Base-by-base conservation (phyloP, 495 filamentous ascomycete genomes). In the Hyaloscypha hepaticicola region DNA sequence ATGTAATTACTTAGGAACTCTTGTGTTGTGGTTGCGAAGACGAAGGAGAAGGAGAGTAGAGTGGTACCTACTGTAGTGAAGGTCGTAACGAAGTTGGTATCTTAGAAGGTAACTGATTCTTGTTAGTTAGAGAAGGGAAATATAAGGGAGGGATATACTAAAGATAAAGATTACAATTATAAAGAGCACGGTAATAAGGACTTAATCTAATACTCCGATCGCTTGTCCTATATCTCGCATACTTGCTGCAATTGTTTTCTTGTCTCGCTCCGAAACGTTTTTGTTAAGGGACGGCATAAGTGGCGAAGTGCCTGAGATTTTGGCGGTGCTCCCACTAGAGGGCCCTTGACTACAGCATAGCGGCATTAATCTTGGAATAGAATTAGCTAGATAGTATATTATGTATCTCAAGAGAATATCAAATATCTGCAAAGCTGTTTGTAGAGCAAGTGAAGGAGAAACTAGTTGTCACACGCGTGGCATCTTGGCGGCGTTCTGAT, bases 221-320 rank as follows among this genome's bases (percentile, higher is more conserved):
- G 95, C 95, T 73, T 97, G 92, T 75, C 96, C 92, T 60, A 99
- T 92, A 75, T 99, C 95, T 78, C 96, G 90, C 91, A 99, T 92
- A 78, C 91, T 95, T 73, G 85, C 88, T 33, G 87, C 86, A 70
- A 99, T 91, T 16, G 92, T 85, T 75, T 93, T 92, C 60, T 92
- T 82, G 72, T 91, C 89, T 55, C 89, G 91, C 26, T 88, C 89
- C n/a, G n/a, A n/a, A n/a, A n/a, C n/a, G n/a, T n/a, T n/a, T n/a
- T n/a, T n/a, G n/a, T n/a, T n/a, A n/a, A n/a, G n/a, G n/a, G n/a
- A n/a, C n/a, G n/a, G n/a, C n/a, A n/a, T n/a, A n/a, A n/a, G n/a
- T n/a, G n/a, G n/a, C n/a, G n/a, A n/a, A n/a, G n/a, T n/a, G n/a
- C n/a, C n/a, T n/a, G n/a, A n/a, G n/a, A n/a, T n/a, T n/a, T n/a